Evolutionary conservation across 164 flowering plant genomes (phyloP), one percentile per base, ranked within the genome.

Genomic region (Taxillus chinensis): DNA sequence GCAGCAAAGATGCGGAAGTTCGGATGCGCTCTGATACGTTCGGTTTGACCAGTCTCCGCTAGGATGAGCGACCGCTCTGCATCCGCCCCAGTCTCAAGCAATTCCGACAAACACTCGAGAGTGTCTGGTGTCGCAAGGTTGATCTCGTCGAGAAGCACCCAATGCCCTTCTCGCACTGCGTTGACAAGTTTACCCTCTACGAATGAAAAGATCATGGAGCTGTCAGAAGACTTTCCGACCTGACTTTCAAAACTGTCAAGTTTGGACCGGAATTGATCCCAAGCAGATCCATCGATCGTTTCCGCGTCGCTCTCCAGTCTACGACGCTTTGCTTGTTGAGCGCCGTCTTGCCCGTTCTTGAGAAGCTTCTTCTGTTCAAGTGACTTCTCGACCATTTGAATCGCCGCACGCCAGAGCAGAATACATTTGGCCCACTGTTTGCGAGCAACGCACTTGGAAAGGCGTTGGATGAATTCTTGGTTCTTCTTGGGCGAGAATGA

Each of bases 51-150:
- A 70, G 89, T 83, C 75, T 95, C 99, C 53, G 91, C 79, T 66
- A 95, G 80, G 75, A 96, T 90, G 55, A 95, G 78, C 5, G 97
- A 87, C 3, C 96, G n/a, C n/a, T n/a, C n/a, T n/a, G n/a, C n/a
- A n/a, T n/a, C 85, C 51, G 58, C 64, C 51, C 82, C 95, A 41
- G 90, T 92, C 70, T 89, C 99, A 64, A 95, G 79, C n/a, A 63
- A 95, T 93, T 52, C 97, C 93, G 65, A 76, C 69, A 68, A 95
- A 60, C 75, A 97, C 86, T 77, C 87, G 96, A 74, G 91, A 71
- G 84, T 87, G 78, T 95, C 99, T 46, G 93, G 91, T 39, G 99
- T 97, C 53, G 99, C 99, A 80, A 95, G 80, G 75, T 95, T 95
- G 11, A 95, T 80, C 79, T 95, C 99, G 80, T 95, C 99, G 62